These are phyloP conservation scores for Musa beccarii DNA, from an alignment of 176 grass and related monocot genomes.

Conservation along the genomic window DNA sequence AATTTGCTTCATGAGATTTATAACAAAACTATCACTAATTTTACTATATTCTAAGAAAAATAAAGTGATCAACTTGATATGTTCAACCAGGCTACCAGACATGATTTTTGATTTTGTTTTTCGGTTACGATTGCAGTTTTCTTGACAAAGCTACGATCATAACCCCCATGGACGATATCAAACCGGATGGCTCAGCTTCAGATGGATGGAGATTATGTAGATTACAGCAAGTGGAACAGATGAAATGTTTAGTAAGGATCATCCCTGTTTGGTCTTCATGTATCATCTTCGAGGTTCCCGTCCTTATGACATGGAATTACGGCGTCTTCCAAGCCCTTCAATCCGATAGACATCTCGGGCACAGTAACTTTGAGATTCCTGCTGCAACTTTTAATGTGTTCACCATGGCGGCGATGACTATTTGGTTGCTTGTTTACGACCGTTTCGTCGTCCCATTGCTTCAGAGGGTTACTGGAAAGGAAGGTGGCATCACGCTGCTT, in stretches of 20 bases:
- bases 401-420: conserved; percentile 53
- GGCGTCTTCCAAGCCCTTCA: conserved; percentile 46
- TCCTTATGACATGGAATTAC: conserved; percentile 49
- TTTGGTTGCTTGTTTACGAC: conserved; percentile 63
- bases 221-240: conserved; percentile 63
- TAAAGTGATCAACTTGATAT: no score
- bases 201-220: conserved; percentile 51
- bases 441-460: conserved; percentile 37
- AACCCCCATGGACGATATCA: conserved; percentile 20
- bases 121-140: conserved; percentile 15
- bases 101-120: no score
- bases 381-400: conserved; percentile 62
- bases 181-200: conserved; percentile 5
- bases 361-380: conserved; percentile 33
- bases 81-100: no score
- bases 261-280: conserved; percentile 48
- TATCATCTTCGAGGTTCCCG: conserved; percentile 37
- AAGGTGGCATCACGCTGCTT: conserved; percentile 31
- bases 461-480: conserved; percentile 23
- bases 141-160: conserved; percentile 63
- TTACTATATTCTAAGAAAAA: no score
- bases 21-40: no score
- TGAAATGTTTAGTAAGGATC: conserved; percentile 57
- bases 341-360: conserved; percentile 34
- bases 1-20: no score